A percentile compares a stretch with the other conserved stretches of the same genome.
Evolutionary conservation across 2,329 filamentous ascomycete genomes (phyloP).

Genomic region (Penicillium verrucosum): DNA sequence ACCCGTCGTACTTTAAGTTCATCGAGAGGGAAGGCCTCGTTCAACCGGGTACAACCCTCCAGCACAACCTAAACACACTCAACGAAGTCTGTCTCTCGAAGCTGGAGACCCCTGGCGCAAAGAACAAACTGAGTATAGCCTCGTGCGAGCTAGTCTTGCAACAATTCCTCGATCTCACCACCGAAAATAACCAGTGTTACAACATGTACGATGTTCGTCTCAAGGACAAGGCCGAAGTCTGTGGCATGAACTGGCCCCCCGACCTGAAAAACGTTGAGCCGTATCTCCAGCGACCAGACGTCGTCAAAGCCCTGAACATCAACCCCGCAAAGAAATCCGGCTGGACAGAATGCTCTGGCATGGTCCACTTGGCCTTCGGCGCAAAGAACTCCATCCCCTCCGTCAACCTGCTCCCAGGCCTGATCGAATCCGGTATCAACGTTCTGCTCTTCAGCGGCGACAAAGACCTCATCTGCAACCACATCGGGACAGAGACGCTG

Average conservation of each 20-base stretch:
- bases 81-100: slow-evolving; percentile 65
- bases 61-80: slow-evolving; percentile 64
- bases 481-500: slow-evolving; percentile 85
- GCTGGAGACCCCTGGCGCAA: slow-evolving; percentile 57
- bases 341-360: slow-evolving; percentile 85
- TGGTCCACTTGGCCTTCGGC: slow-evolving; percentile 69
- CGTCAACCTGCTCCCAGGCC: slow-evolving; percentile 68
- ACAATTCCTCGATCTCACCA: slow-evolving; percentile 65
- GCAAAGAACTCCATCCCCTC: slow-evolving; percentile 69
- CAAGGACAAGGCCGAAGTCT: slow-evolving; percentile 68
- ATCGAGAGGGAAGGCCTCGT: slow-evolving; percentile 75
- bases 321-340: slow-evolving; percentile 76
- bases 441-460: slow-evolving; percentile 89
- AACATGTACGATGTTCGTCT: slow-evolving; percentile 98
- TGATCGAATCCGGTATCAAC: slow-evolving; percentile 69
- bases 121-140: slow-evolving; percentile 62
- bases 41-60: slow-evolving; percentile 58
- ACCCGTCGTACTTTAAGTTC: slow-evolving; percentile 78
- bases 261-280: slow-evolving; percentile 74
- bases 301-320: slow-evolving; percentile 76
- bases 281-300: slow-evolving; percentile 80
- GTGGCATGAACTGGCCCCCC: slow-evolving; percentile 97
- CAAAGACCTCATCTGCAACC: slow-evolving; percentile 95
- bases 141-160: slow-evolving; percentile 76
- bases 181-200: slow-evolving; percentile 62